A percentile compares a stretch with the other conserved stretches of the same genome.
These are phyloP conservation scores for Fusarium aywerte DNA, from an alignment of 2,329 filamentous ascomycete genomes.

Conservation along the genomic window DNA sequence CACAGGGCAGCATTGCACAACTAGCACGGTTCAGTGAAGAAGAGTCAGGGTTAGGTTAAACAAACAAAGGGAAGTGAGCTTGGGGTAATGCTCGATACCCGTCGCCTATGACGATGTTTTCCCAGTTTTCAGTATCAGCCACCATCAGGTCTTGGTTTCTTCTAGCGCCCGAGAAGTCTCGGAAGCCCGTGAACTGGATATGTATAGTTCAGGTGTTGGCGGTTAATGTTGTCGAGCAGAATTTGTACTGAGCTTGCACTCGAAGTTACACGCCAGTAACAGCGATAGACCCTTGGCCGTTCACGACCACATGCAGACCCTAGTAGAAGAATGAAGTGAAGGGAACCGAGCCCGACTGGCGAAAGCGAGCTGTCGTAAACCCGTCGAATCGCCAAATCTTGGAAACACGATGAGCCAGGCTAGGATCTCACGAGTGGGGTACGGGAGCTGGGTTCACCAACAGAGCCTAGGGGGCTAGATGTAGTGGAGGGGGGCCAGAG, in stretches of 20 bases:
- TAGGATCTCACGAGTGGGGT: constrained; percentile 24
- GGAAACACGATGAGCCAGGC: constrained; percentile 2
- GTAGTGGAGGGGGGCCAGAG: background rate
- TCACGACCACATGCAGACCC: constrained; percentile 1
- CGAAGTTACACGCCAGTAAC: constrained; percentile 17
- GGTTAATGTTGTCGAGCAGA: background rate
- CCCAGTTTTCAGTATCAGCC: background rate
- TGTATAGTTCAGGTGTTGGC: constrained; percentile 16
- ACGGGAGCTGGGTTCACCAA: background rate
- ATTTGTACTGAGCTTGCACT: background rate
- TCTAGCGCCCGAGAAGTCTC: constrained; percentile 36
- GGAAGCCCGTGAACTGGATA: constrained; percentile 22
- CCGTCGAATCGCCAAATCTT: constrained; percentile 12
- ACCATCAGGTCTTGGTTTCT: constrained; percentile 20
- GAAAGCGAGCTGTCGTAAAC: constrained; percentile 11
- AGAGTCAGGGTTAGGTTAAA: background rate
- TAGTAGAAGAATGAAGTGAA: background rate
- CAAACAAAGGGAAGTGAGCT: background rate
- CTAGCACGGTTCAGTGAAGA: background rate
- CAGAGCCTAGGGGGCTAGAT: background rate
- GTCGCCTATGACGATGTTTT: constrained; percentile 27
- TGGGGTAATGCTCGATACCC: constrained; percentile 2
- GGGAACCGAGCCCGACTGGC: background rate
- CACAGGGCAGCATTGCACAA: background rate
- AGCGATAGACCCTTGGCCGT: background rate